A percentile compares a stretch with the other conserved stretches of the same genome.
Evolutionary conservation across 2,329 filamentous ascomycete species (phyloP).

Genomic region (Epicoccum nigrum): DNA sequence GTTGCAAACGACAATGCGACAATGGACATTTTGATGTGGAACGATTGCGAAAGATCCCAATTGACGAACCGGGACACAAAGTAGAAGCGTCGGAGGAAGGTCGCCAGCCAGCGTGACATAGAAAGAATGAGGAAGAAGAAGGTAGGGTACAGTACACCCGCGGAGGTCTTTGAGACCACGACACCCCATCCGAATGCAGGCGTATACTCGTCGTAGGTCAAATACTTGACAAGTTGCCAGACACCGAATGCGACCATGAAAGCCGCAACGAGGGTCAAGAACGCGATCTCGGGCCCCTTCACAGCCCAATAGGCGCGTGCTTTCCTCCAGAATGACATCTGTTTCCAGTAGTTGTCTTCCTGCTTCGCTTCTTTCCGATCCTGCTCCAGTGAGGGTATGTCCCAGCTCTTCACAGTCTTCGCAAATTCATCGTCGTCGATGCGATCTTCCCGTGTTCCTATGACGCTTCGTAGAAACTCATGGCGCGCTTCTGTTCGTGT

Average conservation of each 20-base stretch:
- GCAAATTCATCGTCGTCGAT: constrained; percentile 58
- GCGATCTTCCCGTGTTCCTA: constrained; percentile 51
- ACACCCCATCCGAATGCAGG: constrained; percentile 63
- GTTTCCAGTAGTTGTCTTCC: constrained; percentile 55
- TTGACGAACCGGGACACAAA: constrained; percentile 62
- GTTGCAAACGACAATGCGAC: constrained; percentile 58
- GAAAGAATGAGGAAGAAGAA: constrained; percentile 65
- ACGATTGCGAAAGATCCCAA: constrained; percentile 62
- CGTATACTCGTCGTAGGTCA: constrained; percentile 53
- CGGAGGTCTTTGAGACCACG: constrained; percentile 61
- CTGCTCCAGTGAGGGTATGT: constrained; percentile 57
- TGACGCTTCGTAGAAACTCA: constrained; percentile 58
- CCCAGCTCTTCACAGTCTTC: constrained; percentile 53
- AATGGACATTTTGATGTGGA: constrained; percentile 63
- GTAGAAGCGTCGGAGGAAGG: constrained; percentile 59
- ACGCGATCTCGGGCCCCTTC: constrained; percentile 59
- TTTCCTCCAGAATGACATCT: constrained; percentile 54
- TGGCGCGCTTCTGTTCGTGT: constrained; percentile 53
- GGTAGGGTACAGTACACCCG: constrained; percentile 63
- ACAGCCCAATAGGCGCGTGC: constrained; percentile 62
- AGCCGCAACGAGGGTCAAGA: constrained; percentile 55
- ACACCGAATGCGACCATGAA: constrained; percentile 60
- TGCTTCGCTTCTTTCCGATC: constrained; percentile 56
- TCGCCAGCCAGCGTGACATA: constrained; percentile 64
- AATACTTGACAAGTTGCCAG: constrained; percentile 63